phyloP scores from a whole-genome alignment of 768 basidiomycete species.

The Leccinum incarnatum region DNA sequence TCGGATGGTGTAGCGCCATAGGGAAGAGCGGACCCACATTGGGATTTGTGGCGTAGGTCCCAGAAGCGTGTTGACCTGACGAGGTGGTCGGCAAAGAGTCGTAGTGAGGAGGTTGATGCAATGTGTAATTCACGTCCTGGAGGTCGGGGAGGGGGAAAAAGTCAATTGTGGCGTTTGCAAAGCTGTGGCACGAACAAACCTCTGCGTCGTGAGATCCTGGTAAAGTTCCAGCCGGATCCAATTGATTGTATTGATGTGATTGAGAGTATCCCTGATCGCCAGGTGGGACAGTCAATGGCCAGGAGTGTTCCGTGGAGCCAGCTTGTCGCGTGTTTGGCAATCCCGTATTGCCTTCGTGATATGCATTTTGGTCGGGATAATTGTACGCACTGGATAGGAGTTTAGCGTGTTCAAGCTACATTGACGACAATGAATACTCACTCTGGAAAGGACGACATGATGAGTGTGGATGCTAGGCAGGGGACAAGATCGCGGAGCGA shows the following conservation, averaged over 20 bases:
- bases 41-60: slow-evolving; percentile 2
- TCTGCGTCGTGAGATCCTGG: slow-evolving; percentile 1
- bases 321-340: slow-evolving; percentile 1
- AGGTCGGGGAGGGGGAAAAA: background rate
- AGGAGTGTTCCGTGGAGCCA: background rate
- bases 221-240: background rate
- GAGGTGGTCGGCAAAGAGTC: background rate
- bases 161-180: background rate
- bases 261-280: slow-evolving; percentile 5
- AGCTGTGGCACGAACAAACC: slow-evolving; percentile 12
- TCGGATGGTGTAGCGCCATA: background rate
- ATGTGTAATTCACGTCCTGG: slow-evolving; percentile 7
- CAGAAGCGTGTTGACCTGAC: background rate
- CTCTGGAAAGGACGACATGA: slow-evolving; percentile 23
- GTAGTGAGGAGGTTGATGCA: background rate
- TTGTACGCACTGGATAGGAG: slow-evolving; percentile 4
- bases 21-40: slow-evolving; percentile 3
- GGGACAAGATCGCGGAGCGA: slow-evolving; percentile 5
- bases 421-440: slow-evolving; percentile 6
- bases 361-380: background rate
- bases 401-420: slow-evolving; percentile 1
- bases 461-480: slow-evolving; percentile 3
- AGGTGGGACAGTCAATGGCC: background rate
- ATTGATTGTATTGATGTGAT: background rate
- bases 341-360: slow-evolving; percentile 7